Base-by-base conservation (phyloP, 257 asterid species). In the Schizonepeta tenuifolia region DNA sequence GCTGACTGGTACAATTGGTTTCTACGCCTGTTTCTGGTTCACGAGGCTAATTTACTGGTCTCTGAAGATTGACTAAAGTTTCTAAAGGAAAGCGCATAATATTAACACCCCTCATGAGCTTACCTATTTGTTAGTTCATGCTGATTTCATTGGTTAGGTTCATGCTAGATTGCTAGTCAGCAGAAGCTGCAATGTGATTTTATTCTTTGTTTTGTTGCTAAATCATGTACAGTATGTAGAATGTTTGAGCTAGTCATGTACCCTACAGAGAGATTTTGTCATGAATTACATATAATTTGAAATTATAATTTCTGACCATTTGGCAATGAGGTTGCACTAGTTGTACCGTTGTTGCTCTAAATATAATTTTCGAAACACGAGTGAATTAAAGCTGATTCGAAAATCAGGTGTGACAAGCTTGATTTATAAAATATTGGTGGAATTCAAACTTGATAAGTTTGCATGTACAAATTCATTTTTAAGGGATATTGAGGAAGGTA, bases 21-120 rank as follows among this genome's bases (percentile, higher is more conserved):
- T 90, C 82, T 86, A 83, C 9, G 92, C 92, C 8, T 67, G 62
- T 20, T 67, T 67, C 63, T 67, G 72, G 38, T 67, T 67, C 72
- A 67, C 72, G 9, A 50, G 72, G 50, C 72, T 86, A 40, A 90
- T 90, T 67, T 90, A 90, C 88, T 87, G 92, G 10, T 87, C 95
- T 0, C 90, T 90, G 77, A 90, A 90, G 95, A 88, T 90, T 12
- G 95, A 67, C 36, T 51, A 67, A 14, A 59, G 65, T 15, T 59
- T 59, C 18, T 28, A 17, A 26, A 13, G 20, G 65, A 56, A 12
- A 21, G 18, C 35, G 6, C 62, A 21, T 56, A 24, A 13, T 22
- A 56, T 28, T 17, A 14, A 43, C 12, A 11, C 63, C 38, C 36
- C 7, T 31, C 36, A 31, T 2, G 3, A 31, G 7, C 35, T 6